Evolutionary conservation across 2,329 filamentous ascomycete species (phyloP).

Genomic region (Ceratocystiopsis sp.): DNA sequence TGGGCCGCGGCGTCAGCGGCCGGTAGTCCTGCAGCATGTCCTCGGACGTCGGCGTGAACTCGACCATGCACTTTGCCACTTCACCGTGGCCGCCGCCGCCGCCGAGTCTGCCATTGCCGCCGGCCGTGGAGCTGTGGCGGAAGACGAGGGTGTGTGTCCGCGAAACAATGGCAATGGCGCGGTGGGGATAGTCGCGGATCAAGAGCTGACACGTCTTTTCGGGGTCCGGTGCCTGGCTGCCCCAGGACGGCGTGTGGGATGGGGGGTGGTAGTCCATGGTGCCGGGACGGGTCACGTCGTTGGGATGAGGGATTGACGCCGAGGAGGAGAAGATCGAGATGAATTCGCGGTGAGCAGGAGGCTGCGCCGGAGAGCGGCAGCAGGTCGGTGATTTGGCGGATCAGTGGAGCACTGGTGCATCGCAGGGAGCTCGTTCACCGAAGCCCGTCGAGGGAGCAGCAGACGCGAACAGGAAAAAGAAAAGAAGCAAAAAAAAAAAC

Average conservation of each 20-base stretch:
- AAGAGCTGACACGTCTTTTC: constrained; percentile 60
- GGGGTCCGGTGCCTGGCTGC: constrained; percentile 28
- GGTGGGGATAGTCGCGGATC: constrained; percentile 71
- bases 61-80: constrained; percentile 63
- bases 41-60: constrained; percentile 52
- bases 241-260: constrained; percentile 23
- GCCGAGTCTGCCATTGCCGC: constrained; percentile 25
- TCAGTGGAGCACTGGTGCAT: no score
- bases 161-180: constrained; percentile 74
- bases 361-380: no score
- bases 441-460: no score
- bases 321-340: no score
- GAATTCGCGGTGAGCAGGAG: no score
- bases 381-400: no score
- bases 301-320: no score
- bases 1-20: constrained; percentile 52
- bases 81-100: constrained; percentile 27
- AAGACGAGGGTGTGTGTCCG: constrained; percentile 69
- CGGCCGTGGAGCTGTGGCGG: constrained; percentile 53
- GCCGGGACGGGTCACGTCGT: no score
- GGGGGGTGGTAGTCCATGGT: constrained; percentile 28
- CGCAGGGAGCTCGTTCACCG: no score
- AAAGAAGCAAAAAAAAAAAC: no score
- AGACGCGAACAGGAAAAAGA: no score
- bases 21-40: constrained; percentile 62